Evolutionary conservation across 176 grass and related monocot species (phyloP).

Genomic region (Aegilops longissima): DNA sequence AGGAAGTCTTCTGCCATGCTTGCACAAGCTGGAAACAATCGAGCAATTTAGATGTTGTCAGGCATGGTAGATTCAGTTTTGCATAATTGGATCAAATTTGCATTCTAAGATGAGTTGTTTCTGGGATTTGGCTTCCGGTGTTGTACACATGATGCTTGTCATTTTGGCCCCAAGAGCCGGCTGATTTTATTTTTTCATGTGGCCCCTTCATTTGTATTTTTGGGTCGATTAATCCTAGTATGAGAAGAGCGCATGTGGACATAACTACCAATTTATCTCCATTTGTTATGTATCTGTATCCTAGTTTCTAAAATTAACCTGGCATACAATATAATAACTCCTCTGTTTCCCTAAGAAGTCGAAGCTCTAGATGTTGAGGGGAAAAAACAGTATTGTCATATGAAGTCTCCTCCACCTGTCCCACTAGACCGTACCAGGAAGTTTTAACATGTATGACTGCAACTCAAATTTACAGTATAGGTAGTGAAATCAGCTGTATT

Average conservation of each 20-base stretch:
- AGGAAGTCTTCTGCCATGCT: background rate
- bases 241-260: background rate
- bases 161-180: background rate
- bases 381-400: background rate
- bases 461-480: background rate
- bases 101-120: background rate
- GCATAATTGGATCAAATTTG: background rate
- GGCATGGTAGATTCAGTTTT: background rate
- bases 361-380: background rate
- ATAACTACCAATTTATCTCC: background rate
- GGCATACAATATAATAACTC: background rate
- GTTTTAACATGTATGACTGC: background rate
- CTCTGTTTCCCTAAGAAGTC: background rate
- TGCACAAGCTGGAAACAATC: background rate
- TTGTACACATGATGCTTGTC: background rate
- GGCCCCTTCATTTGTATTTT: background rate
- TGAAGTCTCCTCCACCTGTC: no score
- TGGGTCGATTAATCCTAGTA: background rate
- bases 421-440: background rate
- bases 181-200: background rate
- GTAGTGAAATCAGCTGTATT: constrained; percentile 10
- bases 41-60: background rate
- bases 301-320: background rate
- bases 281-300: background rate
- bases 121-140: background rate